Evolutionary conservation across 768 basidiomycete species (phyloP).

Genomic region (Sporobolomyces phaffii): DNA sequence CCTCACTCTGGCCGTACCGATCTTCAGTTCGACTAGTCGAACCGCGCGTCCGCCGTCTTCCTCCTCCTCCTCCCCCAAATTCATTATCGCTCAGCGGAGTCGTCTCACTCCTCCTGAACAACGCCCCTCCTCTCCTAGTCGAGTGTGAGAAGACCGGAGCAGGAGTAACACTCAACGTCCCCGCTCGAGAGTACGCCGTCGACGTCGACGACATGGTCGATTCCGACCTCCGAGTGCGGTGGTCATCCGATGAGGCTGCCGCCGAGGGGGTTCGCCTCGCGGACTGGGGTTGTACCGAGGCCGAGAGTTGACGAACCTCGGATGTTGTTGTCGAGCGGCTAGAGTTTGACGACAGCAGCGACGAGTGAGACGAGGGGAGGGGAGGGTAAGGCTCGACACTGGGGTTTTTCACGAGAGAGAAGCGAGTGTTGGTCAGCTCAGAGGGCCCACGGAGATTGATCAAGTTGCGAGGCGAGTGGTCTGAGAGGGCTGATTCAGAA

Average conservation of each 20-base stretch:
- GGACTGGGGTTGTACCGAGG: slow-evolving; percentile 15
- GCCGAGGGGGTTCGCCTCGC: background rate
- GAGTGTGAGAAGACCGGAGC: background rate
- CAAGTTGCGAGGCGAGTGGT: background rate
- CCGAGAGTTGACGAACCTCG: slow-evolving; percentile 30
- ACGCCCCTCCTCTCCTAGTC: background rate
- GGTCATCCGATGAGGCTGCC: background rate
- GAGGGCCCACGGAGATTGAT: background rate
- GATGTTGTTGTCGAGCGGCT: background rate
- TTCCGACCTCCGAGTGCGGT: background rate
- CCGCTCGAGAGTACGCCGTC: background rate
- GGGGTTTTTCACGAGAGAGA: background rate
- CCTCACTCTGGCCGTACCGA: too few relatives aligned
- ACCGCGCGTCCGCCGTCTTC: background rate
- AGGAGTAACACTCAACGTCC: slow-evolving; percentile 9
- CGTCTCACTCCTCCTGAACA: slow-evolving; percentile 12
- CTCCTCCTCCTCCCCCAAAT: background rate
- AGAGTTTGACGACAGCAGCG: background rate
- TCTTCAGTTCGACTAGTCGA: background rate
- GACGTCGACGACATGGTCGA: background rate
- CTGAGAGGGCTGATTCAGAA: background rate
- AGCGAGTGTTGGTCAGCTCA: background rate
- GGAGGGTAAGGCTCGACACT: slow-evolving; percentile 37
- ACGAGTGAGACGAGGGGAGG: background rate
- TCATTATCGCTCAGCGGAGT: background rate